A percentile compares a stretch with the other conserved stretches of the same genome.
Conservation (phyloP, 768 basidiomycete species). For the Podaxis sp. region DNA sequence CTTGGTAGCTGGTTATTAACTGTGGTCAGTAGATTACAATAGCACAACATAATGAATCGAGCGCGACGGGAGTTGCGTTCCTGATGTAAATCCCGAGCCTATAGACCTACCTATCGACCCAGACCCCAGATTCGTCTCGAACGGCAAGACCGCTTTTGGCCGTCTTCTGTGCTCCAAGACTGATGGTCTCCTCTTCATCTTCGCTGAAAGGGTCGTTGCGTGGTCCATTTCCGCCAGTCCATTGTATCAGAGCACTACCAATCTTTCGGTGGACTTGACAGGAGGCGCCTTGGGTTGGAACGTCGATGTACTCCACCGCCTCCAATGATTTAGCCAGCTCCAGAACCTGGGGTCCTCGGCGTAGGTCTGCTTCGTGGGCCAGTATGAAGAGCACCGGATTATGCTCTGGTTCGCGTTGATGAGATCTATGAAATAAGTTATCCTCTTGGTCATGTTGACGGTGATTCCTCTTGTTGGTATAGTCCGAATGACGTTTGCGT, state of each 20-base stretch:
- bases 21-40: not conserved
- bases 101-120: conserved; percentile 81
- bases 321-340: conserved; percentile 38
- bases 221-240: conserved; percentile 21
- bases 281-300: conserved; percentile 10
- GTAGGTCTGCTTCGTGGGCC: conserved; percentile 76
- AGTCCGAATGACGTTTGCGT: conserved; percentile 9
- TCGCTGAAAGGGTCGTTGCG: conserved; percentile 15
- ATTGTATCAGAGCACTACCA: conserved; percentile 33
- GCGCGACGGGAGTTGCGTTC: not conserved
- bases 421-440: not conserved
- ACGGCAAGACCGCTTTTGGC: not conserved
- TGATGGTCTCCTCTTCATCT: conserved; percentile 24
- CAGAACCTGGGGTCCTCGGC: conserved; percentile 48
- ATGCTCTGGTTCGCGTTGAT: conserved; percentile 21
- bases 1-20: conserved; percentile 17
- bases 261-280: conserved; percentile 19
- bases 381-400: conserved; percentile 45
- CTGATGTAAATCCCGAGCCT: conserved; percentile 6
- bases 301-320: conserved; percentile 21
- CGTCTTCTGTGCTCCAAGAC: not conserved
- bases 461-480: not conserved
- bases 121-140: conserved; percentile 37
- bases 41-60: not conserved
- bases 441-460: not conserved